These are phyloP conservation scores for Pyrenochaeta sp. DNA, from an alignment of 2,329 filamentous ascomycete genomes.

Conservation along the genomic window DNA sequence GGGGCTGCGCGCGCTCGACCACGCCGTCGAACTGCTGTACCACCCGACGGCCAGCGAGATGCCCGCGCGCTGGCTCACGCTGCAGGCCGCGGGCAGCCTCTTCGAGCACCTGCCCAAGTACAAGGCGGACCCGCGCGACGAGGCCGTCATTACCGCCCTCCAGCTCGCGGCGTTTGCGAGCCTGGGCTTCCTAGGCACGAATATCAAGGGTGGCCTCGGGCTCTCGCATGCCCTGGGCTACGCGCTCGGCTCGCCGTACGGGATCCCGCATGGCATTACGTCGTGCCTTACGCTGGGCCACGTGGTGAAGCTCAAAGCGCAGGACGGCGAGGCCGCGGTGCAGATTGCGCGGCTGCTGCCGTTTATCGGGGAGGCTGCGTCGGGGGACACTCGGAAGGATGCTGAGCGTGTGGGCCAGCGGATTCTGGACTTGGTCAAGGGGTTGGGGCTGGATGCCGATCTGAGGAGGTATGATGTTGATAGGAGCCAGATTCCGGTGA, in stretches of 20 bases:
- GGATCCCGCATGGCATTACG: conserved; percentile 65
- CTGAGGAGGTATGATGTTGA: conserved; percentile 56
- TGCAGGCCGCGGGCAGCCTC: conserved; percentile 56
- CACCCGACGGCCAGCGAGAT: conserved; percentile 61
- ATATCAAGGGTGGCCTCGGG: conserved; percentile 60
- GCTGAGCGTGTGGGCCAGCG: conserved; percentile 54
- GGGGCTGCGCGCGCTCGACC: conserved; percentile 62
- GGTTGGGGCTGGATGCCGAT: conserved; percentile 54
- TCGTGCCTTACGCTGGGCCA: conserved; percentile 62
- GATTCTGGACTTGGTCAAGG: conserved; percentile 53
- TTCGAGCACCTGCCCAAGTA: conserved; percentile 59
- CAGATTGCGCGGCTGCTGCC: conserved; percentile 56
- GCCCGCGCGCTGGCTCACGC: conserved; percentile 55
- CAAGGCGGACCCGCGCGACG: conserved; percentile 54
- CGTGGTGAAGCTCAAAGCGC: conserved; percentile 62
- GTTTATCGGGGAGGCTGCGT: conserved; percentile 50
- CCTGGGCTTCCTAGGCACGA: conserved; percentile 59
- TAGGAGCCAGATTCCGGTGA: conserved; percentile 51
- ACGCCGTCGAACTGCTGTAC: conserved; percentile 63
- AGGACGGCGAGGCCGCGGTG: conserved; percentile 53
- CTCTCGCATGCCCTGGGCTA: conserved; percentile 58
- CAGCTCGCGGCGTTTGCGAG: conserved; percentile 62
- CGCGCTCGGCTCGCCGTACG: conserved; percentile 62
- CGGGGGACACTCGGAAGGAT: conserved; percentile 53
- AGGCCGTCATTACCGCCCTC: conserved; percentile 59